These are phyloP conservation scores for Cryphonectria nitschkei DNA, from an alignment of 2,329 filamentous ascomycete genomes.

Conservation along the genomic window DNA sequence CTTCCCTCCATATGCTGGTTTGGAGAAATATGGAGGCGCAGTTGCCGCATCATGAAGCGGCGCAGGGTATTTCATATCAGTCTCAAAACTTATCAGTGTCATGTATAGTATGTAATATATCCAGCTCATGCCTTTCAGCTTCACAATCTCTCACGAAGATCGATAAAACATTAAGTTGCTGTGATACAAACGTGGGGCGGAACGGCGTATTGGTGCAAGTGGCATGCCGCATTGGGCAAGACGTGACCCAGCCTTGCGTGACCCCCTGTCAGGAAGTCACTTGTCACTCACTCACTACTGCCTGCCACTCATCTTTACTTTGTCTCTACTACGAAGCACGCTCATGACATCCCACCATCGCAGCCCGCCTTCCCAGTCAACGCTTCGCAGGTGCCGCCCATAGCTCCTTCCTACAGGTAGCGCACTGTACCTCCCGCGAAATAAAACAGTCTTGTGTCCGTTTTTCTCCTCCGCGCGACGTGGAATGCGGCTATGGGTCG, in stretches of 20 bases:
- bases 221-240: constrained; percentile 18
- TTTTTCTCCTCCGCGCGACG: constrained; percentile 5
- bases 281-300: constrained; percentile 3
- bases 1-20: neutral
- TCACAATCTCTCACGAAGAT: neutral
- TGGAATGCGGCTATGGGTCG: constrained; percentile 17
- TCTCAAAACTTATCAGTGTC: neutral
- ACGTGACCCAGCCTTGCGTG: constrained; percentile 20
- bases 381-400: neutral
- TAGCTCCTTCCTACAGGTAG: neutral
- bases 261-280: constrained; percentile 7
- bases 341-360: neutral
- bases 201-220: constrained; percentile 15
- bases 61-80: neutral
- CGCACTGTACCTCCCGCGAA: neutral
- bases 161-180: neutral
- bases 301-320: constrained; percentile 17
- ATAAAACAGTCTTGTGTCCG: neutral
- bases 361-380: neutral
- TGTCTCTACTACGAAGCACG: neutral
- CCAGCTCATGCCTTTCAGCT: neutral
- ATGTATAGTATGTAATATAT: neutral
- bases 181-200: neutral
- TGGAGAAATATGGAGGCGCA: neutral
- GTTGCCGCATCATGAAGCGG: neutral